phyloP scores from a whole-genome alignment of 2,329 filamentous ascomycete genomes.

The Colletotrichum eremochloae region DNA sequence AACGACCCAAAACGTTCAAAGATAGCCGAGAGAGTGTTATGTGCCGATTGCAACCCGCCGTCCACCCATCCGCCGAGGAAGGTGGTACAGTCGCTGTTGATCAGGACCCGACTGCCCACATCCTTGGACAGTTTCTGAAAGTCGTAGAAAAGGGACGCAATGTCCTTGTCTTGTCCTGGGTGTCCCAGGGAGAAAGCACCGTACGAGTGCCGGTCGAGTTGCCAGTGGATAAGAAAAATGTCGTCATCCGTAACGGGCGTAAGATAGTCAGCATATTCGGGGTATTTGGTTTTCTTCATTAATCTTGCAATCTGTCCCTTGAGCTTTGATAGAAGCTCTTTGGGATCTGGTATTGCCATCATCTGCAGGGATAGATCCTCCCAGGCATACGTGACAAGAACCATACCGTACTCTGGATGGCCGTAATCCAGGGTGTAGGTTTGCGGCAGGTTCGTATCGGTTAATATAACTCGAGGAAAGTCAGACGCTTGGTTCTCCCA shows the following conservation, averaged over 20 bases:
- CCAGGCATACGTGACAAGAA: slow-evolving; percentile 11
- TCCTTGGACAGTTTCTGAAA: slow-evolving; percentile 5
- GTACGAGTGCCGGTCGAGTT: slow-evolving; percentile 23
- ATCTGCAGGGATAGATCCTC: slow-evolving; percentile 12
- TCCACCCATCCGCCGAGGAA: slow-evolving; percentile 29
- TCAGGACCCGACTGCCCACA: neutral
- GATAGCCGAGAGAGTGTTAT: slow-evolving; percentile 24
- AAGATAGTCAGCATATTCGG: neutral
- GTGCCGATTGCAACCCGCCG: slow-evolving; percentile 16
- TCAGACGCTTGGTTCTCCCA: slow-evolving; percentile 17
- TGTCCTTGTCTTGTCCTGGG: slow-evolving; percentile 16
- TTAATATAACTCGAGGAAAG: slow-evolving; percentile 19
- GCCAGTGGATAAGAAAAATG: slow-evolving; percentile 24
- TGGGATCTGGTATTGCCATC: slow-evolving; percentile 9
- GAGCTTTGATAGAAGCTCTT: slow-evolving; percentile 10
- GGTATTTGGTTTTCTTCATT: neutral
- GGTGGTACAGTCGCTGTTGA: slow-evolving; percentile 10
- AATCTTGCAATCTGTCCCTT: neutral
- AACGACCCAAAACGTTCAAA: slow-evolving; percentile 15
- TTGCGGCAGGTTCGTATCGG: slow-evolving; percentile 9
- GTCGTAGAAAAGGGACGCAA: slow-evolving; percentile 26
- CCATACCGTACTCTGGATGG: slow-evolving; percentile 11
- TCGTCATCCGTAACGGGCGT: slow-evolving; percentile 20
- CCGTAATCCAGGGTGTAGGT: slow-evolving; percentile 12
- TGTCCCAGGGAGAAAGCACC: slow-evolving; percentile 22